phyloP scores from a whole-genome alignment of 148 eudicot genomes.

The Rhododendron ovatum region DNA sequence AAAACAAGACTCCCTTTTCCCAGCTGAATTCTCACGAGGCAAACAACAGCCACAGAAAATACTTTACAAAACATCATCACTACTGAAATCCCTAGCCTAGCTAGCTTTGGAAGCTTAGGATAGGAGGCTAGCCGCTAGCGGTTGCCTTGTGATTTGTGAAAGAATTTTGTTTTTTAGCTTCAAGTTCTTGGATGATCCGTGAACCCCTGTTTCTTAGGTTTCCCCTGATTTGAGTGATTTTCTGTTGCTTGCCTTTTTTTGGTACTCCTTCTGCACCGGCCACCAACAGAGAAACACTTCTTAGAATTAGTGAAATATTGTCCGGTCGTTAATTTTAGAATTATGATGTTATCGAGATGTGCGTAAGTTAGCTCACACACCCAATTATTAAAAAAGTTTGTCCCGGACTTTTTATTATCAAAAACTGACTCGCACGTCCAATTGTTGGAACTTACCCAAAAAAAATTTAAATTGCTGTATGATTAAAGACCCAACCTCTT shows the following conservation, averaged over 20 bases:
- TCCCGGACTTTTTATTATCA: no score
- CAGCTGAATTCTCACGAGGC: conserved; percentile 23
- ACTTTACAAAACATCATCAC: neutral
- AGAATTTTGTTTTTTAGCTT: neutral
- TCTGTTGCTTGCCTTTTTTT: neutral
- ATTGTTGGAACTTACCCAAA: no score
- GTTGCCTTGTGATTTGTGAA: neutral
- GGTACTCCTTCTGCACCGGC: neutral
- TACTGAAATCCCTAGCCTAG: neutral
- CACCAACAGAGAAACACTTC: neutral
- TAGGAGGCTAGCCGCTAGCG: neutral
- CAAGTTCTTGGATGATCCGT: conserved; percentile 9
- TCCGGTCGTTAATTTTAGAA: neutral
- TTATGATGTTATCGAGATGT: no score
- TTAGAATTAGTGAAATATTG: neutral
- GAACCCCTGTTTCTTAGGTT: neutral
- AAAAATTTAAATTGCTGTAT: no score
- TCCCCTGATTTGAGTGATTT: neutral
- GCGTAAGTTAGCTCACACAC: no score
- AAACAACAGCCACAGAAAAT: conserved; percentile 12
- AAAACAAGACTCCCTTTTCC: conserved; percentile 1
- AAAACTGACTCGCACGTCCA: no score
- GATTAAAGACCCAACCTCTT: no score
- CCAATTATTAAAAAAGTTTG: no score
- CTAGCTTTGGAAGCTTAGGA: conserved; percentile 2